A percentile compares a stretch with the other conserved stretches of the same genome.
Conservation (phyloP, 805 yeast genomes). For the Kazachstania kunashirensis region DNA sequence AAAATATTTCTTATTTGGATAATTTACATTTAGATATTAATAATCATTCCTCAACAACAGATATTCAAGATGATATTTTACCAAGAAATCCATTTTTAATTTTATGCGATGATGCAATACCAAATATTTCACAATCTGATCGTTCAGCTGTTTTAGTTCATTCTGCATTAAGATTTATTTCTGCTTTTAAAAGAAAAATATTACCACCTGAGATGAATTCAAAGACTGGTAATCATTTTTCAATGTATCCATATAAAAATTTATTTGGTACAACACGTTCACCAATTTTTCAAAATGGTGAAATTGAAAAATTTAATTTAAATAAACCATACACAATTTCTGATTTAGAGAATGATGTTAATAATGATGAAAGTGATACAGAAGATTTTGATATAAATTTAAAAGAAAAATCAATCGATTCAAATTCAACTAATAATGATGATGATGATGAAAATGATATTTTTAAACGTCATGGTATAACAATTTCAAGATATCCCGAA, state of each 20-base stretch:
- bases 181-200: slow-evolving; percentile 44
- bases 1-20: slow-evolving; percentile 45
- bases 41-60: slow-evolving; percentile 44
- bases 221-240: slow-evolving; percentile 39
- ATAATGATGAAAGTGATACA: slow-evolving; percentile 2
- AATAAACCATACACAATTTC: slow-evolving; percentile 38
- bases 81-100: slow-evolving; percentile 74
- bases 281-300: slow-evolving; percentile 32
- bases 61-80: slow-evolving; percentile 52
- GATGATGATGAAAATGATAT: slow-evolving; percentile 8
- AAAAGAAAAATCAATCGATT: background rate
- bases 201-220: slow-evolving; percentile 53
- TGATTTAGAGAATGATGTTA: slow-evolving; percentile 24
- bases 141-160: slow-evolving; percentile 58
- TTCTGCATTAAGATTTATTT: slow-evolving; percentile 57
- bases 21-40: slow-evolving; percentile 35
- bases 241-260: slow-evolving; percentile 60
- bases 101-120: slow-evolving; percentile 63
- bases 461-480: slow-evolving; percentile 44
- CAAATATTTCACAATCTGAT: slow-evolving; percentile 53
- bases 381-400: too few species aligned
- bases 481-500: slow-evolving; percentile 54
- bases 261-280: slow-evolving; percentile 61
- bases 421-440: background rate
- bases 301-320: slow-evolving; percentile 29